These are phyloP conservation scores for Lagenidium sp. DNA, from an alignment of 352 stramenopile genomes.

Conservation along the genomic window DNA sequence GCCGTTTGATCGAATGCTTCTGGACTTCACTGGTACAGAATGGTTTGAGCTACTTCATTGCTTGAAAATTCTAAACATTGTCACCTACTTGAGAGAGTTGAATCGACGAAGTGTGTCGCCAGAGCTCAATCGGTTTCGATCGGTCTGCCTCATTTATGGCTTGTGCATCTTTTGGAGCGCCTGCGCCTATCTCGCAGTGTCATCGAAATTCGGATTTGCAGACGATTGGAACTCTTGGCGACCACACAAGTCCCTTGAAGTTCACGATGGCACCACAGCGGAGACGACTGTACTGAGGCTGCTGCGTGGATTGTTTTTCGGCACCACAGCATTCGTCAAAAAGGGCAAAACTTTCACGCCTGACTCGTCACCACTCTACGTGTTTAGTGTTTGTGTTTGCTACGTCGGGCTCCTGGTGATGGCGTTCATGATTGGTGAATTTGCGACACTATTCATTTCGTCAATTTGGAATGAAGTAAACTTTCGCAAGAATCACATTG, in stretches of 20 bases:
- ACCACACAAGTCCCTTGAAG: constrained; percentile 23
- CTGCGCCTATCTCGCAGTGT: constrained; percentile 37
- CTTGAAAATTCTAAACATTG: constrained; percentile 41
- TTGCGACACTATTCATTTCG: constrained; percentile 12
- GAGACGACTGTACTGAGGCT: constrained; percentile 20
- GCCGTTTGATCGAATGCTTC: constrained; percentile 30
- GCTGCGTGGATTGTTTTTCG: constrained; percentile 17
- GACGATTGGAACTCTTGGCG: constrained; percentile 44
- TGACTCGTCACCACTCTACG: constrained; percentile 1
- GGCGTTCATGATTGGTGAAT: constrained; percentile 10
- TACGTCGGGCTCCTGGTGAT: constrained; percentile 9
- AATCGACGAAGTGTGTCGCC: constrained; percentile 43
- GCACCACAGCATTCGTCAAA: constrained; percentile 16
- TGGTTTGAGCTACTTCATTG: constrained; percentile 32
- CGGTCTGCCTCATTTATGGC: constrained; percentile 44
- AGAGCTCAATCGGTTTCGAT: constrained; percentile 41
- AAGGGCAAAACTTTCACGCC: constrained; percentile 19
- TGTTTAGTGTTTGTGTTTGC: constrained; percentile 14
- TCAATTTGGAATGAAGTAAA: constrained; percentile 22
- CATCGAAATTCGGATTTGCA: constrained; percentile 27
- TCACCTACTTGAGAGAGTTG: constrained; percentile 43
- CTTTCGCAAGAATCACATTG: constrained; percentile 7
- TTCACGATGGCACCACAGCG: constrained; percentile 14
- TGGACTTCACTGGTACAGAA: constrained; percentile 15
- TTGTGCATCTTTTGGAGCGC: constrained; percentile 50